Percentiles rank a stretch among this genome's conserved stretches.
phyloP scores from a whole-genome alignment of 257 asterid species.

The Rauvolfia tetraphylla region DNA sequence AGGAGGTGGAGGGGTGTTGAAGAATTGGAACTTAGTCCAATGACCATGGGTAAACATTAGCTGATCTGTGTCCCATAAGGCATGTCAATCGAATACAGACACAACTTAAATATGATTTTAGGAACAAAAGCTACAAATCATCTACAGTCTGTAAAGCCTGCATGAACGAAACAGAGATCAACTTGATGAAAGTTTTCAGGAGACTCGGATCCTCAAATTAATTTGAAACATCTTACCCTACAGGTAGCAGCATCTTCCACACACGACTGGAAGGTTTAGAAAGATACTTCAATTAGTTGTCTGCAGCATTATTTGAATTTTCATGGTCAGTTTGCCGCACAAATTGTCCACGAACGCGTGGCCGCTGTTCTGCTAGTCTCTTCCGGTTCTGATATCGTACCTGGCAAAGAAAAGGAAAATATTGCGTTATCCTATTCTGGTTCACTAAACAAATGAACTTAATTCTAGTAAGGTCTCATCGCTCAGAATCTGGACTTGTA shows the following conservation, averaged over 20 bases:
- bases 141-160: background rate
- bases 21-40: background rate
- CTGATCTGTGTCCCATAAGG: background rate
- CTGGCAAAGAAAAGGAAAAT: slow-evolving; percentile 25
- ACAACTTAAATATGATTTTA: background rate
- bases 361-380: slow-evolving; percentile 68
- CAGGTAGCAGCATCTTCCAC: background rate
- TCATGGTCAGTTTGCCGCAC: slow-evolving; percentile 42
- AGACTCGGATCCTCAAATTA: slow-evolving; percentile 5
- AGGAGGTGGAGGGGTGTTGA: background rate
- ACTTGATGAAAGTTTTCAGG: background rate
- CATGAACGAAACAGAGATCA: background rate
- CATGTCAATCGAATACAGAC: background rate
- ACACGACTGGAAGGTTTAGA: background rate
- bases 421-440: background rate
- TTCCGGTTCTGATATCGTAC: slow-evolving; percentile 53
- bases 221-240: background rate
- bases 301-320: slow-evolving; percentile 42
- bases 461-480: background rate
- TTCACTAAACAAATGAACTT: background rate
- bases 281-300: slow-evolving; percentile 24
- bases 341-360: slow-evolving; percentile 61
- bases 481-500: background rate
- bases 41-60: background rate
- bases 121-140: background rate